Evolutionary conservation across 73 alveolate species (phyloP), one percentile per base, ranked within the genome.

Genomic region (Uronychia setigera): DNA sequence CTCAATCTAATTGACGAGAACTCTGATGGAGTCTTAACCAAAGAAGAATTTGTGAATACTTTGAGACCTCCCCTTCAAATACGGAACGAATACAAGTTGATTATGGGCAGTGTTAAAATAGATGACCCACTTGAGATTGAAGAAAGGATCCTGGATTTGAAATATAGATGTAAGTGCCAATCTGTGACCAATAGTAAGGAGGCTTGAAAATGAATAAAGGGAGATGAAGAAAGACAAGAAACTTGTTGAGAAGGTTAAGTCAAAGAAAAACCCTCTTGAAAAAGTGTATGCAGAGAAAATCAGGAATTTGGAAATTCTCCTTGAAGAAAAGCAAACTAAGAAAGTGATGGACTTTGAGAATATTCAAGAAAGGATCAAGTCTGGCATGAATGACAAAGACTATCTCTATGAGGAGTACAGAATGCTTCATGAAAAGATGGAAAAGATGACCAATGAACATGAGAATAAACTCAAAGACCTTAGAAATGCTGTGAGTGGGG

Each of bases 101-200:
- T 89, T 34, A 58, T 89, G 81, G 78, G 84, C 14, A 86, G 80
- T 33, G 77, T 89, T n/a, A 86, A 89, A 31, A 80, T 86, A 9
- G 91, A 89, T 33, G 91, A 89, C 81, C 95, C 95, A 9, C 59
- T 89, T 14, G 82, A 82, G 30, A 79, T 89, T 1, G 95, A 89
- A 60, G 94, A 88, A 58, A 32, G 86, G 29, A 78, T 88, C 13
- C 79, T 88, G 0, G 94, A 88, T 60, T 46, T 88, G 77, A 88
- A 80, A 46, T 80, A 34, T 59, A 75, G 80, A 84, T 35, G 83
- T 34, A 33, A 77, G 60, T 57, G n/a, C n/a, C 67, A 11, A 46
- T 19, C 19, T 46, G 67, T 46, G 67, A 46, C 67, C 67, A 46
- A n/a, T 19, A 46, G 67, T 46, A 5, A 46, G 67, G 67, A 46